phyloP scores from a whole-genome alignment of 2,329 filamentous ascomycete genomes.

The Lojkania enalia region DNA sequence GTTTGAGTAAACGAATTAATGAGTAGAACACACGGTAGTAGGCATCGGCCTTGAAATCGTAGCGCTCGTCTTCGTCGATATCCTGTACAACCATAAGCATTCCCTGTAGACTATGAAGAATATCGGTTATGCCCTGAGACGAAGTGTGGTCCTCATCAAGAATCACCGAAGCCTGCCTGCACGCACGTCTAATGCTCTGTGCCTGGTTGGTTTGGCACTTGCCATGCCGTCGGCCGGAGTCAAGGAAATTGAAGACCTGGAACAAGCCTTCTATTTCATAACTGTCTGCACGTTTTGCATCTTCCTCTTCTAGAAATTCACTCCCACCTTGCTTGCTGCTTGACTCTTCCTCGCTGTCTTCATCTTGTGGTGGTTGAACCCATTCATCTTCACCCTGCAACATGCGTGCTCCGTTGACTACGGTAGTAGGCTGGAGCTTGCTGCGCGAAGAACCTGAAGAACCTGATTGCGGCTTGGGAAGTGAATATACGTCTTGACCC shows the following conservation, averaged over 20 bases:
- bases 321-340: too few relatives aligned
- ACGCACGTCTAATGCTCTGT: slow-evolving; percentile 9
- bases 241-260: slow-evolving; percentile 26
- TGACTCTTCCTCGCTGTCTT: too few relatives aligned
- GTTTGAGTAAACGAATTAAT: slow-evolving; percentile 20
- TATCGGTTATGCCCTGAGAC: slow-evolving; percentile 13
- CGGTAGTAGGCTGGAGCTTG: too few relatives aligned
- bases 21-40: slow-evolving; percentile 31
- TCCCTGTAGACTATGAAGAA: slow-evolving; percentile 8
- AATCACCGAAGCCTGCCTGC: neutral
- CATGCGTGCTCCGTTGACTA: too few relatives aligned
- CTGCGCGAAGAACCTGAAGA: too few relatives aligned
- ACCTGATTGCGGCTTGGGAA: too few relatives aligned
- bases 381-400: too few relatives aligned
- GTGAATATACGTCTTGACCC: too few relatives aligned
- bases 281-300: too few relatives aligned
- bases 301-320: neutral
- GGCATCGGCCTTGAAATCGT: slow-evolving; percentile 30
- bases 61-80: slow-evolving; percentile 7
- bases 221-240: slow-evolving; percentile 20
- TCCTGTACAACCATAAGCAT: slow-evolving; percentile 11
- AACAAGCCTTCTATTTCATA: too few relatives aligned
- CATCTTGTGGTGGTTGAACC: too few relatives aligned
- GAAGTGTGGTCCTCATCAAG: slow-evolving; percentile 7
- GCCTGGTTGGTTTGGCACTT: slow-evolving; percentile 23